These are phyloP conservation scores for Salix exigua DNA, from an alignment of 345 rosid genomes.

Conservation along the genomic window DNA sequence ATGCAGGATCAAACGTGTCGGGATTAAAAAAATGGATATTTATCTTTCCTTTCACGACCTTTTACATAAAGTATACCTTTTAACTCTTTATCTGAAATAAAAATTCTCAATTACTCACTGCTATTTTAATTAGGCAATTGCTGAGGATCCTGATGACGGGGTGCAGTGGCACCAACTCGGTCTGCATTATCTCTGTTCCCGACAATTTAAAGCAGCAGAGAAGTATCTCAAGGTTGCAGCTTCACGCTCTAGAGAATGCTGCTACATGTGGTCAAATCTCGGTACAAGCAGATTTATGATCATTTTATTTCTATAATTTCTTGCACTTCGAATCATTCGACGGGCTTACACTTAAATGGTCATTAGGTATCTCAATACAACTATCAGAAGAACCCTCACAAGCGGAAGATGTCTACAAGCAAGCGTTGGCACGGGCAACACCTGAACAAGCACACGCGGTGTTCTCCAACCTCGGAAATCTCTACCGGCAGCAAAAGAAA, in stretches of 20 bases:
- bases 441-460: conserved; percentile 59
- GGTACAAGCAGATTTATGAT: conserved; percentile 37
- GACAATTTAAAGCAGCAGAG: conserved; percentile 69
- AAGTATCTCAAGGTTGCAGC: conserved; percentile 85
- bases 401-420: conserved; percentile 65
- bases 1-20: background rate
- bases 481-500: conserved; percentile 69
- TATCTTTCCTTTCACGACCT: background rate
- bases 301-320: background rate
- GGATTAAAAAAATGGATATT: background rate
- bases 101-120: background rate
- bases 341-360: conserved; percentile 3
- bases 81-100: background rate
- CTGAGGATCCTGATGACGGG: conserved; percentile 87
- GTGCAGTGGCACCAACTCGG: conserved; percentile 95
- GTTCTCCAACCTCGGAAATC: conserved; percentile 89
- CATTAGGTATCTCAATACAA: conserved; percentile 71
- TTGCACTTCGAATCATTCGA: background rate
- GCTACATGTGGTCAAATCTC: conserved; percentile 86
- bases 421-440: conserved; percentile 57
- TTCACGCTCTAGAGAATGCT: conserved; percentile 54
- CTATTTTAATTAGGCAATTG: conserved; percentile 47
- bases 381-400: conserved; percentile 60
- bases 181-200: conserved; percentile 74
- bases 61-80: background rate